Evolutionary conservation across 2,329 filamentous ascomycete species (phyloP).

Genomic region (Penicillium aurantiogriseum): DNA sequence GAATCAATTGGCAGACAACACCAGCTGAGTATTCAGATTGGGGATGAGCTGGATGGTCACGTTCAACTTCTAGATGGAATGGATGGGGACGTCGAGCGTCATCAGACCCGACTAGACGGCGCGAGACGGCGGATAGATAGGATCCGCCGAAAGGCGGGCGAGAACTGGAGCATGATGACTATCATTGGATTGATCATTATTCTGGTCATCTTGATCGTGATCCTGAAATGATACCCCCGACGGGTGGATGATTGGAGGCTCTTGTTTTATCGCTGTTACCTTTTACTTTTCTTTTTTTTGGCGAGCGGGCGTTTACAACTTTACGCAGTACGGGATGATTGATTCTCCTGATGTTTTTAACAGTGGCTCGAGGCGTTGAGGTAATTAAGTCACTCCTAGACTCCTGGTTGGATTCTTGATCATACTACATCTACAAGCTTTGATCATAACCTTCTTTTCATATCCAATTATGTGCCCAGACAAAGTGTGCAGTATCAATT

Average conservation of each 20-base stretch:
- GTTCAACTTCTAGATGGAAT: conserved; percentile 86
- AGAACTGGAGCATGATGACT: conserved; percentile 82
- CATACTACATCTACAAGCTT: conserved; percentile 1
- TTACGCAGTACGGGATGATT: background rate
- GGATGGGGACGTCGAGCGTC: conserved; percentile 77
- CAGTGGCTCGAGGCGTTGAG: conserved; percentile 3
- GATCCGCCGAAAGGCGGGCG: conserved; percentile 71
- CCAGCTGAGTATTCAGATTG: conserved; percentile 92
- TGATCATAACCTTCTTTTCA: background rate
- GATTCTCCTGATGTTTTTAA: background rate
- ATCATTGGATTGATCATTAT: conserved; percentile 81
- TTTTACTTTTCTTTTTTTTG: conserved; percentile 4
- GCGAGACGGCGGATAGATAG: conserved; percentile 70
- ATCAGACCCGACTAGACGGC: conserved; percentile 71
- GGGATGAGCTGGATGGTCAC: conserved; percentile 90
- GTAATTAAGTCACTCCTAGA: background rate
- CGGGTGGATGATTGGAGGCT: background rate
- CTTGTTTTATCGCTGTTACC: background rate
- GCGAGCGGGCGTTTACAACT: conserved; percentile 23
- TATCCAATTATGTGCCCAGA: background rate
- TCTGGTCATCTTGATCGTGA: conserved; percentile 75
- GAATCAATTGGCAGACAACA: conserved; percentile 83
- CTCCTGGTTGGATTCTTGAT: background rate
- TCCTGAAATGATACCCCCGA: conserved; percentile 62
- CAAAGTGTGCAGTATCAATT: background rate